Conservation (phyloP, 768 basidiomycete genomes). For the Paxillus involutus region DNA sequence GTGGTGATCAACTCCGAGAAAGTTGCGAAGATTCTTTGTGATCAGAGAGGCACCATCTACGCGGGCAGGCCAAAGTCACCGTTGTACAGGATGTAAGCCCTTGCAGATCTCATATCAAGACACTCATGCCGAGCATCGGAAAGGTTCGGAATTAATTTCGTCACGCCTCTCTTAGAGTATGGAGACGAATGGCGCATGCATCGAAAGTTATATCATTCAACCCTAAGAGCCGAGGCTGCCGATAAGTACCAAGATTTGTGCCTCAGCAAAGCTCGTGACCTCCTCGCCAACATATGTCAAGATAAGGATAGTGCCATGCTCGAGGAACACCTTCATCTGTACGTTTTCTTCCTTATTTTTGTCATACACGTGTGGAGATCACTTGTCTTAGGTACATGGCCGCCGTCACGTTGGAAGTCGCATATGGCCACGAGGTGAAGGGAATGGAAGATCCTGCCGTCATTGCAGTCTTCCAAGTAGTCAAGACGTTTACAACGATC, state of each 20-base stretch:
- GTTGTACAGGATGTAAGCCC: neutral
- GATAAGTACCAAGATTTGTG: slow-evolving; percentile 5
- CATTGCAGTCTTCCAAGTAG: neutral
- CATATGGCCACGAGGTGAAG: slow-evolving; percentile 2
- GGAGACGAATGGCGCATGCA: slow-evolving; percentile 16
- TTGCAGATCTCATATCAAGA: neutral
- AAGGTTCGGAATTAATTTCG: slow-evolving; percentile 9
- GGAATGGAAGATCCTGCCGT: slow-evolving; percentile 4
- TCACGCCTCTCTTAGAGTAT: slow-evolving; percentile 9
- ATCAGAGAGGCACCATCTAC: neutral
- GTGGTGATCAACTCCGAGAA: neutral
- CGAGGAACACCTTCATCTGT: slow-evolving; percentile 2
- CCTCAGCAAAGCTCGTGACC: neutral
- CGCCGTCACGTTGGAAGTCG: neutral
- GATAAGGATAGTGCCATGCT: neutral
- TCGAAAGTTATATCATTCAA: slow-evolving; percentile 13
- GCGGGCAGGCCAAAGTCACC: neutral
- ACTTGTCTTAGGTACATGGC: neutral
- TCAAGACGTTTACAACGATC: neutral
- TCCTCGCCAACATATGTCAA: neutral
- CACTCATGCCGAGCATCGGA: neutral
- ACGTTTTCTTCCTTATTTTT: neutral
- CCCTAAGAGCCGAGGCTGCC: slow-evolving; percentile 5
- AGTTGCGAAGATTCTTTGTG: neutral
- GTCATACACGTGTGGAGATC: too few relatives aligned